Percentiles rank a stretch among this genome's conserved stretches.
Conservation (phyloP, 1,284 basidiomycete species). For the Termitomyces sp. region DNA sequence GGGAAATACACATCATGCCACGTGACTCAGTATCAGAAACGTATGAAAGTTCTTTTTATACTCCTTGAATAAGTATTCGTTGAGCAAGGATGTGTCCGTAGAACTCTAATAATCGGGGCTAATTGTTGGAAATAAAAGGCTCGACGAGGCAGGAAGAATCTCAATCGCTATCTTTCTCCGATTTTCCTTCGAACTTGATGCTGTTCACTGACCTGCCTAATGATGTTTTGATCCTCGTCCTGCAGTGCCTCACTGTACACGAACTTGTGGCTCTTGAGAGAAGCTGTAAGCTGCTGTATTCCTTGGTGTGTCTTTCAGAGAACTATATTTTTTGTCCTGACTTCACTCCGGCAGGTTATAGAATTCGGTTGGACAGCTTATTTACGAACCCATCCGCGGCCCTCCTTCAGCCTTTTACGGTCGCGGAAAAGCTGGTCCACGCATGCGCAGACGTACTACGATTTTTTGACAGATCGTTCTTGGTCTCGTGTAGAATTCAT, state of each 20-base stretch:
- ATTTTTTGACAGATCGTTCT: conserved; percentile 46
- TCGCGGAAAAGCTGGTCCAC: conserved; percentile 44
- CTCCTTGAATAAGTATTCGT: too few species aligned
- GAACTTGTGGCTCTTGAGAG: conserved; percentile 44
- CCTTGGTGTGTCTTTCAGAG: conserved; percentile 37
- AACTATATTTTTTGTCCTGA: background rate
- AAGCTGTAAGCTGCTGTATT: conserved; percentile 41
- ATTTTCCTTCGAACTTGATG: conserved; percentile 13
- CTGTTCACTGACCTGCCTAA: conserved; percentile 37
- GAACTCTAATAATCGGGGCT: background rate
- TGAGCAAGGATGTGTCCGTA: conserved; percentile 2
- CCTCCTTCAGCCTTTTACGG: conserved; percentile 46
- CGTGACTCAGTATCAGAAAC: conserved; percentile 10
- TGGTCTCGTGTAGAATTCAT: conserved; percentile 53
- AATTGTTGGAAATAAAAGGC: conserved; percentile 1
- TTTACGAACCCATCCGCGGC: conserved; percentile 43
- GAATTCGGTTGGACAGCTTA: conserved; percentile 57
- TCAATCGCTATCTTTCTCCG: background rate
- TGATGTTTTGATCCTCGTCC: conserved; percentile 54
- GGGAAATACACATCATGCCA: conserved; percentile 9
- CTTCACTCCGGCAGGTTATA: conserved; percentile 40
- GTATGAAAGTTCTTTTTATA: too few species aligned
- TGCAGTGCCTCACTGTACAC: conserved; percentile 39
- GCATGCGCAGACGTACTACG: conserved; percentile 43
- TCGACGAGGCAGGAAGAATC: background rate